Base-by-base conservation (phyloP, 108 stramenopile species). In the Aureococcus anophagefferens region DNA sequence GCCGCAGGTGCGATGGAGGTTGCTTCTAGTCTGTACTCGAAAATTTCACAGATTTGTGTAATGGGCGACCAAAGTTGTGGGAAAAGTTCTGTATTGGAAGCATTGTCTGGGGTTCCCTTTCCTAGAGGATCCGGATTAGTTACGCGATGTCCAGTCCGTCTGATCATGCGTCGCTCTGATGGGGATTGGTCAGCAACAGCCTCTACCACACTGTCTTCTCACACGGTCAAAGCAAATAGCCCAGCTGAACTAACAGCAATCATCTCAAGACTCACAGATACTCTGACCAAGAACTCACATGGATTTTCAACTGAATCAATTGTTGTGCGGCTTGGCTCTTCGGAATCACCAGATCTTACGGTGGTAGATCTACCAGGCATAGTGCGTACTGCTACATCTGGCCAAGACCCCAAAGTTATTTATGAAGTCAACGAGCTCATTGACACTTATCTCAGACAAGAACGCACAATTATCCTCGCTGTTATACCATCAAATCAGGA, bases 341-440 rank as follows among this genome's bases (percentile, higher is more conserved):
- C 79, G 13, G 81, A 82, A 30, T 68, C 73, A 5, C 83, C 81
- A 28, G 78, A 89, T 71, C 79, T 95, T 46, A 91, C 92, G 30
- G 79, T 95, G 36, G 80, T 95, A 25, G 94, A 95, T 70, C 76
- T 95, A n/a, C 94, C 94, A 0, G 94, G 94, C 14, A 75, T 92
- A 34, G 90, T 92, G 0, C 88, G 89, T 29, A 87, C 83, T 35
- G 76, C 75, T 3, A 81, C 76, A n/a, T 45, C 69, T 46, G 78
- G 81, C 16, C 89, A 92, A 76, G 83, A 80, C 33, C 70, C 66
- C 30, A 40, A 67, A 33, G 68, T 89, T 35, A 66, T 85, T 44
- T 67, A 76, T 35, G 79, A 91, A 59, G 83, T 94, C 35, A 80
- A 89, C 63, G 71, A 71, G 30, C 76, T 94, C 31, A 76, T 93